Base-by-base conservation (phyloP, 768 basidiomycete species). In the Lentinula sp. region DNA sequence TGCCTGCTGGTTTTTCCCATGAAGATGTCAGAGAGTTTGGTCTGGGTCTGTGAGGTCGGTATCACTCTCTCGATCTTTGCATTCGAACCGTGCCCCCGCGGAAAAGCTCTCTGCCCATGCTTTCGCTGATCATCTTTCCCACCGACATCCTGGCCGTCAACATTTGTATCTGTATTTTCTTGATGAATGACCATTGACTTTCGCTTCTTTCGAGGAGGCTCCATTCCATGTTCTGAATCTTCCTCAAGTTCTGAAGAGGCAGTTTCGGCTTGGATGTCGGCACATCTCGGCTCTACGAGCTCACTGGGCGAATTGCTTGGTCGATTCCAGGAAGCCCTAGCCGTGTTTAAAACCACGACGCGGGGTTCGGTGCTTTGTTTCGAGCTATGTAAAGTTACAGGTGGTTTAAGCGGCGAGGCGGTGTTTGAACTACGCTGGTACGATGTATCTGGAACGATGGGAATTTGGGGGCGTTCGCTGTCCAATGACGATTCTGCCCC, bases 361-460 rank as follows among this genome's bases (percentile, higher is more conserved):
- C 21, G 50, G 16, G 45, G 18, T 42, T 40, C 59, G 23, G 32
- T 70, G 95, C 93, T 92, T 85, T 85, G n/a, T 78, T 39, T 39
- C 37, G 37, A 39, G 8, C 1, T 39, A 6, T 39, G 6, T 39
- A 13, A 39, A 39, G 37, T 2, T 13, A 2, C 9, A 39, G 39
- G 37, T 18, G 18, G n/a, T 5, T 48, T n/a, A 21, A 8, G 21
- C 18, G 46, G 46, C 15, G 1, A 7, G 16, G 11, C 1, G 9
- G 16, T 23, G n/a, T 10, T 48, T 18, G 18, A 10, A 10, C 11
- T 23, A n/a, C 9, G 18, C n/a, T 18, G 9, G 21, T 23, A 5
- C 9, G 46, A 48, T 18, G 9, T 4, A 28, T 2, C 4, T 13
- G 35, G 37, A 32, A 16, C 10, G 21, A 40, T n/a, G 11, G 28